Evolutionary conservation across 441 rosid genomes (phyloP), one percentile per base, ranked within the genome.

Genomic region (Kokia cookei): DNA sequence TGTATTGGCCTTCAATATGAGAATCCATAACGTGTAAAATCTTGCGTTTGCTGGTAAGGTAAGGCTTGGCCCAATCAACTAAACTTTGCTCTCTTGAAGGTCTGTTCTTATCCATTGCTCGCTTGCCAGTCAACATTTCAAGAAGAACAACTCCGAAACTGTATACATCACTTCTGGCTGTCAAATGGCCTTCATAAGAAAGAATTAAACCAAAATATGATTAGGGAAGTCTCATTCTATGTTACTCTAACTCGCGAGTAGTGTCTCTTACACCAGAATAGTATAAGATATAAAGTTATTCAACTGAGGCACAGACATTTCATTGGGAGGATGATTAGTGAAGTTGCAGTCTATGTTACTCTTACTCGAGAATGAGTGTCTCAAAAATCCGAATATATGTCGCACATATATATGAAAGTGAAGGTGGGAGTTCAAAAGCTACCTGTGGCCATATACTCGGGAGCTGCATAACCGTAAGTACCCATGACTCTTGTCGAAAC

Each of bases 401-500:
- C 1, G 37, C 37, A 32, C 37, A 32, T 32, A 32, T 32, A 5
- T 32, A 32, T 32, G 7, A 32, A 59, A 53, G 54, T 53, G 61
- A 70, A 2, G 65, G 24, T 19, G 53, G 62, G 15, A 24, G 17
- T 2, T 24, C 15, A 55, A 47, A 55, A 65, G 26, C 47, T 84
- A 91, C 99, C 99, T 82, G 99, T 92, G 35, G 94, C 95, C 80
- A 96, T 81, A 60, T 96, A 93, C 76, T 95, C 99, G 1, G 99
- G 99, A 42, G 98, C 98, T 11, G 98, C 99, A 43, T 96, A 96
- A 14, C 99, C 99, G 32, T 84, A 84, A 43, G 99, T 96, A 2
- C 98, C 99, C 97, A 96, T 93, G 77, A 96, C 86, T 71, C 99
- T 86, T 32, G 99, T 96, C 9, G 98, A 92, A 57, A 92, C 93